phyloP scores from a whole-genome alignment of 768 basidiomycete species.

The Amylocystis lapponica region DNA sequence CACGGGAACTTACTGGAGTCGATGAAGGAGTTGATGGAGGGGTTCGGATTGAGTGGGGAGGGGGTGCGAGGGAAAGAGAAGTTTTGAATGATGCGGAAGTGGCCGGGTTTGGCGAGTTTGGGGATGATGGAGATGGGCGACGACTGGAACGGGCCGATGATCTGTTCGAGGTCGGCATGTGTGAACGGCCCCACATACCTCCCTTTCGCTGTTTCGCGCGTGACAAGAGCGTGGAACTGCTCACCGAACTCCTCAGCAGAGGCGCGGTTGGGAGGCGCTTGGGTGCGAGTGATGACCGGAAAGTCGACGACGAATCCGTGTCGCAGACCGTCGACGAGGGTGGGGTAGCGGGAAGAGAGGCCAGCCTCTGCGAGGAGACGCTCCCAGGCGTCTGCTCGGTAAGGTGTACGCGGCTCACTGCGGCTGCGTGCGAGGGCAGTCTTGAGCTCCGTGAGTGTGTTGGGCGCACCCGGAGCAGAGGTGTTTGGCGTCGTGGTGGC shows the following conservation, averaged over 20 bases:
- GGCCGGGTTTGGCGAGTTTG: constrained; percentile 19
- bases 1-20: constrained; percentile 30
- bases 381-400: neutral
- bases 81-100: constrained; percentile 24
- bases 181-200: constrained; percentile 9
- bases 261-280: neutral
- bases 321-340: neutral
- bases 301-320: neutral
- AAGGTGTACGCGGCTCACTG: neutral
- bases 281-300: neutral
- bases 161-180: constrained; percentile 1
- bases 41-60: neutral
- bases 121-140: constrained; percentile 22
- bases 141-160: constrained; percentile 25
- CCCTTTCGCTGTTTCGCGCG: neutral
- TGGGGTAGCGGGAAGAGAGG: neutral
- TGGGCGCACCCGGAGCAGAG: constrained; percentile 1
- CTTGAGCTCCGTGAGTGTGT: neutral
- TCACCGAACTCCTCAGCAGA: neutral
- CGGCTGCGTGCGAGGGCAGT: neutral
- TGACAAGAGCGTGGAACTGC: neutral
- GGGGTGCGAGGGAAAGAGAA: constrained; percentile 15
- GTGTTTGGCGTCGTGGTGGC: neutral
- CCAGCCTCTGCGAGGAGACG: neutral
- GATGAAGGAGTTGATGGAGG: constrained; percentile 26